A percentile compares a stretch with the other conserved stretches of the same genome.
Evolutionary conservation across 352 stramenopile genomes (phyloP).

Genomic region (Phytophthora hibernalis): DNA sequence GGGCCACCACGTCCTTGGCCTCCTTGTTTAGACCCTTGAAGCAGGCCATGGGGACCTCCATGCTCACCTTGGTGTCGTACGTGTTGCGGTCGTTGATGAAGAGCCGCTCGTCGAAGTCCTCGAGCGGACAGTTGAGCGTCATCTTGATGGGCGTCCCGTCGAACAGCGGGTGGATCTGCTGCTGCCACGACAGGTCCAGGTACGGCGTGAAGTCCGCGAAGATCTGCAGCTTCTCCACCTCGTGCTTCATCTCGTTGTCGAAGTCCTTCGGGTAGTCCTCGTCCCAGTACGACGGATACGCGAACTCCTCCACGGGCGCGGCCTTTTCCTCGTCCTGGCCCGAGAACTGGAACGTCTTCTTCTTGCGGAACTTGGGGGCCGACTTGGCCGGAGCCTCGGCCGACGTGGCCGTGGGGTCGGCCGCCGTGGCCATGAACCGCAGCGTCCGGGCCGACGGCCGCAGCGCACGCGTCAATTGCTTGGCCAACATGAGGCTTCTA

Average conservation of each 20-base stretch:
- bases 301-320: conserved; percentile 68
- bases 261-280: conserved; percentile 77
- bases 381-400: conserved; percentile 12
- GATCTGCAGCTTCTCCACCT: conserved; percentile 87
- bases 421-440: conserved; percentile 39
- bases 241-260: conserved; percentile 86
- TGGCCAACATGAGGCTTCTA: conserved; percentile 36
- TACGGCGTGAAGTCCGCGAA: conserved; percentile 81
- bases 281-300: conserved; percentile 78
- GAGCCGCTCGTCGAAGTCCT: conserved; percentile 85
- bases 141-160: conserved; percentile 73
- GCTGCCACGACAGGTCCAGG: conserved; percentile 81
- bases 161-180: conserved; percentile 81
- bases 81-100: conserved; percentile 85
- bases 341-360: conserved; percentile 77
- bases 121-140: conserved; percentile 77
- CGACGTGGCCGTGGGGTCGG: background rate
- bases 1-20: conserved; percentile 61
- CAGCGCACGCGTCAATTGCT: conserved; percentile 34
- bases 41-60: conserved; percentile 78
- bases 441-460: conserved; percentile 39
- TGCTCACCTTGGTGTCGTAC: conserved; percentile 82
- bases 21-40: conserved; percentile 63
- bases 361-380: conserved; percentile 50
- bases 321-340: conserved; percentile 46